phyloP scores from a whole-genome alignment of 345 rosid species.

The Noccaea caerulescens region DNA sequence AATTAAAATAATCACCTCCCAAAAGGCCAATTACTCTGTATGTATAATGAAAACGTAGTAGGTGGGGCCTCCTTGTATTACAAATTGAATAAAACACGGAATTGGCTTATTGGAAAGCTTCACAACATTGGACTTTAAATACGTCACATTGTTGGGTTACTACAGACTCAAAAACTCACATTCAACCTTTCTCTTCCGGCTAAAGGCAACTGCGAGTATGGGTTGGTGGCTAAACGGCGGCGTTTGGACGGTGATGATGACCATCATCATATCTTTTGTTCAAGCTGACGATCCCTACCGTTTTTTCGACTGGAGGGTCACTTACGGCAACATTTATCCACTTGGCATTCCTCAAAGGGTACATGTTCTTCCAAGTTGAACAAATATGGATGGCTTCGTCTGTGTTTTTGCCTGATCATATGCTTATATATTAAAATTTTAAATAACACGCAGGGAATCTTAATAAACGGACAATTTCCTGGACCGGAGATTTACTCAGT shows the following conservation, averaged over 20 bases:
- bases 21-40: neutral
- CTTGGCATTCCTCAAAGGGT: constrained; percentile 63
- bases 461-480: constrained; percentile 92
- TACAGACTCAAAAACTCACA: neutral
- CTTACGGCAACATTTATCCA: constrained; percentile 72
- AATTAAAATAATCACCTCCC: constrained; percentile 22
- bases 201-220: constrained; percentile 6
- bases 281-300: constrained; percentile 67
- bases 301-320: constrained; percentile 72
- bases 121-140: constrained; percentile 36
- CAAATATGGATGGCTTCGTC: neutral
- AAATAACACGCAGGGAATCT: constrained; percentile 60
- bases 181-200: neutral
- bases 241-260: constrained; percentile 22
- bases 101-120: constrained; percentile 28
- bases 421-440: no score
- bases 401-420: neutral
- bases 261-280: constrained; percentile 34
- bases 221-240: constrained; percentile 18
- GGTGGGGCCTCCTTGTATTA: constrained; percentile 26
- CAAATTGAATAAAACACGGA: constrained; percentile 42
- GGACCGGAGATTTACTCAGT: constrained; percentile 82
- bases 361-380: neutral
- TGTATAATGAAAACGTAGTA: constrained; percentile 8
- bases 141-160: constrained; percentile 24